These are phyloP conservation scores for Schizophyllum commune DNA, from an alignment of 1,284 basidiomycete genomes.

Conservation along the genomic window DNA sequence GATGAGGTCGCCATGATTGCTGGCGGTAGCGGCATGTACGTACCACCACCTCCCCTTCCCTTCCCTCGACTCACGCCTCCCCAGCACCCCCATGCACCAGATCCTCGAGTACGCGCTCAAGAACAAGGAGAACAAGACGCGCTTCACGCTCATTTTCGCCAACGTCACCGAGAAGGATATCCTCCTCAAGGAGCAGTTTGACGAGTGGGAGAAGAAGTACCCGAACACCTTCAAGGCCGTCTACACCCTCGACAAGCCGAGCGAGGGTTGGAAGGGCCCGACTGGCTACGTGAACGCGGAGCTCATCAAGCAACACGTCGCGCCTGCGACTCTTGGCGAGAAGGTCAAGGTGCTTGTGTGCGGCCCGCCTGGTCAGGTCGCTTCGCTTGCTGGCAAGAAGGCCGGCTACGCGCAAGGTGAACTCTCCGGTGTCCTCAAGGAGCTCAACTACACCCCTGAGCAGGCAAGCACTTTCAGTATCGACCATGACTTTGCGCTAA, in stretches of 20 bases:
- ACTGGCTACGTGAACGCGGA: slow-evolving; percentile 70
- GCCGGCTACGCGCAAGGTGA: slow-evolving; percentile 78
- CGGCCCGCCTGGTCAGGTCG: slow-evolving; percentile 76
- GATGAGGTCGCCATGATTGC: slow-evolving; percentile 86
- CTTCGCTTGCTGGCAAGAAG: slow-evolving; percentile 73
- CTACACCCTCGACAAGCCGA: slow-evolving; percentile 81
- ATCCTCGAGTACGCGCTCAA: slow-evolving; percentile 68
- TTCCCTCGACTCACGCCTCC: slow-evolving; percentile 8
- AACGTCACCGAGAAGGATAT: slow-evolving; percentile 92
- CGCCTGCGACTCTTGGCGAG: slow-evolving; percentile 60
- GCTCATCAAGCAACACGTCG: slow-evolving; percentile 67
- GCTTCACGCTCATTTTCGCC: slow-evolving; percentile 88
- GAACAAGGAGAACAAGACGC: slow-evolving; percentile 82
- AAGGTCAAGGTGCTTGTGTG: slow-evolving; percentile 91
- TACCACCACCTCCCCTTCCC: slow-evolving; percentile 7
- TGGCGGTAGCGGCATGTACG: slow-evolving; percentile 82
- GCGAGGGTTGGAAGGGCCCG: slow-evolving; percentile 63
- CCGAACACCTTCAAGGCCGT: slow-evolving; percentile 74
- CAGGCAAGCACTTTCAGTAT: slow-evolving; percentile 42
- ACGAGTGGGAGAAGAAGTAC: slow-evolving; percentile 63
- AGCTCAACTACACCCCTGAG: slow-evolving; percentile 79
- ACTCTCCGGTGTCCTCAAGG: slow-evolving; percentile 74
- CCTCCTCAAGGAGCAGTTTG: slow-evolving; percentile 78
- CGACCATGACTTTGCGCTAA: neutral
- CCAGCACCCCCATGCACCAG: slow-evolving; percentile 71